phyloP scores from a whole-genome alignment of 2,329 filamentous ascomycete species.

The Aureobasidium sp. region DNA sequence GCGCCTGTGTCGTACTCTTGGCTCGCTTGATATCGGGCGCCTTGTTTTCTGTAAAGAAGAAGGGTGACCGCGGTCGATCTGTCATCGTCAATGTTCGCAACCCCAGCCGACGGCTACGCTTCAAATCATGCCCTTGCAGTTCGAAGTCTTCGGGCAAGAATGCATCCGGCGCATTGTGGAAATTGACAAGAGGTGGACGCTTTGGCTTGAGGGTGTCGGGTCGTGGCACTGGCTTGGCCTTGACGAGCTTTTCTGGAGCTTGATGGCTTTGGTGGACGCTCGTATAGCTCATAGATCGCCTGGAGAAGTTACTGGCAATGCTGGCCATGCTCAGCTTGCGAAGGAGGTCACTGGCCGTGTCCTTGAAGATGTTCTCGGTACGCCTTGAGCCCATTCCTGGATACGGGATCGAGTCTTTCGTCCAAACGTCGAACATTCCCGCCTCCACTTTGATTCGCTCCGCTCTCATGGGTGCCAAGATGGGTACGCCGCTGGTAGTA shows the following conservation, averaged over 20 bases:
- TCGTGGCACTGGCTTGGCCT: slow-evolving; percentile 6
- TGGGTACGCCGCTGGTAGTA: slow-evolving; percentile 59
- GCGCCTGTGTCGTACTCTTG: slow-evolving; percentile 6
- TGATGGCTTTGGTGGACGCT: slow-evolving; percentile 26
- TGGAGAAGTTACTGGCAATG: slow-evolving; percentile 67
- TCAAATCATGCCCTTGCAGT: slow-evolving; percentile 20
- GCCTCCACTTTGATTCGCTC: slow-evolving; percentile 72
- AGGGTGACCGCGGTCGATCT: slow-evolving; percentile 15
- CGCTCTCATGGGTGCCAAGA: slow-evolving; percentile 63
- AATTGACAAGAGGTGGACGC: slow-evolving; percentile 32
- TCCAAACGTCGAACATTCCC: slow-evolving; percentile 73
- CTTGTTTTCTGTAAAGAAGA: slow-evolving; percentile 16
- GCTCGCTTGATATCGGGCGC: slow-evolving; percentile 11
- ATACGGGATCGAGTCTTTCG: slow-evolving; percentile 68
- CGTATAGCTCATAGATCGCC: slow-evolving; percentile 55
- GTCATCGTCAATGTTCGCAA: slow-evolving; percentile 16
- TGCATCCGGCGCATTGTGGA: slow-evolving; percentile 39
- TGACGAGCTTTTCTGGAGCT: not conserved
- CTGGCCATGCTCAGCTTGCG: slow-evolving; percentile 78
- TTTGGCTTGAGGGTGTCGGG: slow-evolving; percentile 2
- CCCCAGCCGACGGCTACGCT: slow-evolving; percentile 13
- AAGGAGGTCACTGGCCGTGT: slow-evolving; percentile 79
- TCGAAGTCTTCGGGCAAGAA: slow-evolving; percentile 44
- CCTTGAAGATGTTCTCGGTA: slow-evolving; percentile 63
- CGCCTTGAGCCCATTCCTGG: slow-evolving; percentile 66